Evolutionary conservation across 495 filamentous ascomycete species (phyloP), one percentile per base, ranked within the genome.

Genomic region (Thermothielavioides terrestris): DNA sequence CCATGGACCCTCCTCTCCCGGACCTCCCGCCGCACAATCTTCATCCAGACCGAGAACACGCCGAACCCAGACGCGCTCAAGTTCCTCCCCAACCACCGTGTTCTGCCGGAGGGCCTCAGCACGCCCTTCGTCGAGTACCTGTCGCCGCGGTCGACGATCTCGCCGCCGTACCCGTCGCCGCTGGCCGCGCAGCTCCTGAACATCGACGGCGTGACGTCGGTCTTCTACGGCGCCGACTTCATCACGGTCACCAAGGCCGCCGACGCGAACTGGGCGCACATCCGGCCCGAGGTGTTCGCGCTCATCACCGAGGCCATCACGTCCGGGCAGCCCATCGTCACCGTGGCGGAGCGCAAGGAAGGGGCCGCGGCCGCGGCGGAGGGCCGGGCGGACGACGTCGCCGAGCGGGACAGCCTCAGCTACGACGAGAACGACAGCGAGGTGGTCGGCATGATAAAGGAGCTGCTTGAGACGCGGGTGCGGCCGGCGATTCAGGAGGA

Each of bases 371-470:
- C 26, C 14, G 61, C 31, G 0, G 51, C 23, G 2, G 61, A 60
- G n/a, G 55, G n/a, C n/a, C n/a, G 46, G 14, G 66, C 58, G 0
- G 61, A 72, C 44, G 65, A 67, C 40, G 53, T 60, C 11, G 61
- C 42, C 23, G 71, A 79, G 20, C 74, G 79, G 56, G 86, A 94
- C 58, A 88, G 80, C 37, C 72, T 94, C 25, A 72, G 71, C 35
- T 94, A 85, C 61, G 78, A 89, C 55, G 88, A 91, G 58, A 82
- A 89, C 40, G 92, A 98, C 59, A 84, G 82, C 53, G 92, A 98
- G 66, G 88, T 95, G 9, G 82, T 97, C 23, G 82, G 86, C 47
- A 96, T 96, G 92, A 95, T 98, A 67, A 95, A 97, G 69, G 92
- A 98, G 70, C 69, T 98, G n/a, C 70, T 98, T 44, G 94, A 98